These are phyloP conservation scores for Mycena vitilis DNA, from an alignment of 768 basidiomycete species.

Conservation along the genomic window DNA sequence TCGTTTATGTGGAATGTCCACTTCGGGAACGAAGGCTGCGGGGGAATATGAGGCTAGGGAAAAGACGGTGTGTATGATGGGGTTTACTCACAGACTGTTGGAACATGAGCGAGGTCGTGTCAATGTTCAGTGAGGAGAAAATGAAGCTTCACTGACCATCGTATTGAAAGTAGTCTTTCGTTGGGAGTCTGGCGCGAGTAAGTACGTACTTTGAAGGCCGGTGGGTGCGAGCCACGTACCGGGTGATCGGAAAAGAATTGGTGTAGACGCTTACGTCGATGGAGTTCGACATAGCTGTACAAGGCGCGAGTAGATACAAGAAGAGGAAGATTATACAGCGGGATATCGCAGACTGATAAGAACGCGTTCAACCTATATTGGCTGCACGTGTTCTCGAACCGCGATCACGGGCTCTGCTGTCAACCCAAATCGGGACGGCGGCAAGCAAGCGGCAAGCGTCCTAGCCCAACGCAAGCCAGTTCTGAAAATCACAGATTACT, in stretches of 20 bases:
- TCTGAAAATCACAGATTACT: no score
- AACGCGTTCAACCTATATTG: neutral
- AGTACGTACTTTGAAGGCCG: neutral
- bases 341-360: neutral
- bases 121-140: neutral
- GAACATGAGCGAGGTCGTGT: neutral
- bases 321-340: neutral
- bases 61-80: neutral
- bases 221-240: constrained; percentile 26
- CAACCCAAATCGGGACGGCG: neutral
- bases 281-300: constrained; percentile 14
- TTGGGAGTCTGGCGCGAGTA: constrained; percentile 39
- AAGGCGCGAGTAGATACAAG: constrained; percentile 2
- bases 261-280: constrained; percentile 40
- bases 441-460: no score
- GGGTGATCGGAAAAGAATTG: constrained; percentile 45
- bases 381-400: neutral
- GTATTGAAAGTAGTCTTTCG: constrained; percentile 44
- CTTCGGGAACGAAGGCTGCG: constrained; percentile 40
- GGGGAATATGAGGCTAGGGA: neutral
- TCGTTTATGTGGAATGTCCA: constrained; percentile 39
- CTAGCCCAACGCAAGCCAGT: no score
- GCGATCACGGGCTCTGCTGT: constrained; percentile 6
- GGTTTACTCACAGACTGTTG: constrained; percentile 29
- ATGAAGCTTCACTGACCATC: constrained; percentile 38